phyloP scores from a whole-genome alignment of 2,329 filamentous ascomycete species.

The Ophiocordyceps robertsii region DNA sequence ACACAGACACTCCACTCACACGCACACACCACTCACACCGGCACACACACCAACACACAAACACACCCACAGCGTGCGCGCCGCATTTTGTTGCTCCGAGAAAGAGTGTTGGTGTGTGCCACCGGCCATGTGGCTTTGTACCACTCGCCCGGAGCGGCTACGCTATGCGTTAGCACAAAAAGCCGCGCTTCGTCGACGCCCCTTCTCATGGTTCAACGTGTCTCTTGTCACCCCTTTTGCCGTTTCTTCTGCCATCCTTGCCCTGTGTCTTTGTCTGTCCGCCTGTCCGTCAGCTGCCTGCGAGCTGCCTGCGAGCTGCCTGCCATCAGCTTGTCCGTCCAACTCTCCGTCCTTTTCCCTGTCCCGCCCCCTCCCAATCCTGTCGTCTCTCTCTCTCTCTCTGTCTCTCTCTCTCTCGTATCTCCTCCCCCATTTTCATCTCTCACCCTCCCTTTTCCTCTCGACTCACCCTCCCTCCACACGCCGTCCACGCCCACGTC shows the following conservation, averaged over 20 bases:
- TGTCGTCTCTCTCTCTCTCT: neutral
- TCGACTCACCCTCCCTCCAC: neutral
- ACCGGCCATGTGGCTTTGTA: slow-evolving; percentile 2
- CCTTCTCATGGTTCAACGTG: too few species aligned
- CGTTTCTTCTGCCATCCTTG: too few species aligned
- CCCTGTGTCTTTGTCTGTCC: too few species aligned
- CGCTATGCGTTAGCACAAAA: neutral
- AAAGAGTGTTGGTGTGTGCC: neutral
- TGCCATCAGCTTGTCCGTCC: too few species aligned
- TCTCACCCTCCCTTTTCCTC: neutral
- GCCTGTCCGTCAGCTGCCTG: neutral
- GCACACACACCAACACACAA: neutral
- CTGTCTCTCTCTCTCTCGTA: neutral
- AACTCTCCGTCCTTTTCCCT: neutral
- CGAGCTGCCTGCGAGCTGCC: too few species aligned
- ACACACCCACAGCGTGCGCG: neutral
- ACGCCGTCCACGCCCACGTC: too few species aligned
- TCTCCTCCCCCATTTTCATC: neutral
- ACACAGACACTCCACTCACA: too few species aligned
- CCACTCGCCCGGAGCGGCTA: slow-evolving; percentile 2
- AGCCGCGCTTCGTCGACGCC: neutral
- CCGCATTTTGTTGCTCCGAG: neutral
- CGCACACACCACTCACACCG: too few species aligned
- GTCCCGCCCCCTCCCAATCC: slow-evolving; percentile 1
- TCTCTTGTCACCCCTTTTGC: too few species aligned